phyloP scores from a whole-genome alignment of 495 filamentous ascomycete genomes.

The Aspergillus baeticus region DNA sequence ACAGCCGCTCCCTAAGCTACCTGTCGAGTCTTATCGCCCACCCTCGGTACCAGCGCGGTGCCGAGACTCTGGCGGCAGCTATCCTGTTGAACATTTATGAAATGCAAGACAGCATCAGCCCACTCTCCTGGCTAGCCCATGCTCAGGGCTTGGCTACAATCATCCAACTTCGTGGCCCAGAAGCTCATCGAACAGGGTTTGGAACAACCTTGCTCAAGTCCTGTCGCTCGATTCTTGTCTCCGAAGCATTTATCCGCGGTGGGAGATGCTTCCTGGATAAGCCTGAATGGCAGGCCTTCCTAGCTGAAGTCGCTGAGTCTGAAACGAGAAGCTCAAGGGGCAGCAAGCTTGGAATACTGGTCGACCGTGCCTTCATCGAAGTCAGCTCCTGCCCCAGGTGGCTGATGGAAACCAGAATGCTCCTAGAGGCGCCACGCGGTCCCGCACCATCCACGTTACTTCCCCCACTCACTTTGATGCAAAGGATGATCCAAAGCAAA shows the following conservation, averaged over 20 bases:
- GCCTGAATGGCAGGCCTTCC: constrained; percentile 23
- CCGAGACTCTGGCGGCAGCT: constrained; percentile 17
- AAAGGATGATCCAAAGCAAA: not conserved
- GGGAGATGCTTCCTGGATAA: constrained; percentile 23
- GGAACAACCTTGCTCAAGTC: constrained; percentile 22
- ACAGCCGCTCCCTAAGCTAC: constrained; percentile 13
- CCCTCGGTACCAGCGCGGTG: constrained; percentile 4
- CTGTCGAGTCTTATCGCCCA: constrained; percentile 5
- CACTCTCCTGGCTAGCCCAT: constrained; percentile 27
- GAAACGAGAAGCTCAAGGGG: constrained; percentile 7
- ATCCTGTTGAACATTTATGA: constrained; percentile 29
- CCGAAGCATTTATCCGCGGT: constrained; percentile 22
- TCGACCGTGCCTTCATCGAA: constrained; percentile 21
- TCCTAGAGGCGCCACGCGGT: not conserved
- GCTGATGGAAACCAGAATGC: constrained; percentile 10
- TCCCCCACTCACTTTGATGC: not conserved
- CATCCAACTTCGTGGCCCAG: constrained; percentile 25
- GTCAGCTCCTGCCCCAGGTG: constrained; percentile 16
- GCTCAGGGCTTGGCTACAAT: constrained; percentile 25
- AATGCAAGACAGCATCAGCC: constrained; percentile 22
- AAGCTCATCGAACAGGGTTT: constrained; percentile 23
- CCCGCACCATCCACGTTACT: not conserved
- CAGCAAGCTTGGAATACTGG: constrained; percentile 14
- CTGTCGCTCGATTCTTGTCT: constrained; percentile 24
- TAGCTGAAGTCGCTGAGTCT: constrained; percentile 12